Evolutionary conservation across 1,284 basidiomycete genomes (phyloP).

Genomic region (Prillingera fragicola): DNA sequence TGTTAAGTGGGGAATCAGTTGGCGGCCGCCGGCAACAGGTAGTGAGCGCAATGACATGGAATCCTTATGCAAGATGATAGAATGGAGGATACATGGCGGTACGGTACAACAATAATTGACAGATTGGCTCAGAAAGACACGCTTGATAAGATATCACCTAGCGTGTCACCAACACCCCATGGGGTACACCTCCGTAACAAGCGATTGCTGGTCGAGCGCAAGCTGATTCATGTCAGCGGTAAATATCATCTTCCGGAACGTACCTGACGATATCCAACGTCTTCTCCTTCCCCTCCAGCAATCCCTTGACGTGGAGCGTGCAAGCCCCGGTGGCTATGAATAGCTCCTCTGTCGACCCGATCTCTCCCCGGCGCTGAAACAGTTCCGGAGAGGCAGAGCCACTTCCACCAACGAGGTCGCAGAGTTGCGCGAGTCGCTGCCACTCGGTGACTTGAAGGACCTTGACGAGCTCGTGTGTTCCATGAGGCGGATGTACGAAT

Average conservation of each 20-base stretch:
- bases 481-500: neutral
- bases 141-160: slow-evolving; percentile 5
- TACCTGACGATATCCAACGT: slow-evolving; percentile 10
- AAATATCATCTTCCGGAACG: too few relatives aligned
- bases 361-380: too few relatives aligned
- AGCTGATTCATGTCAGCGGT: slow-evolving; percentile 1
- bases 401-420: too few relatives aligned
- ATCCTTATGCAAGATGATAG: too few relatives aligned
- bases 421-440: slow-evolving; percentile 1
- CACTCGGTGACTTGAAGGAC: slow-evolving; percentile 1
- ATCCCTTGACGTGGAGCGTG: neutral
- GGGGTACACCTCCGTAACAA: slow-evolving; percentile 7
- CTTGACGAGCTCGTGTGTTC: neutral
- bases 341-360: neutral
- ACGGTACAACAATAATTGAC: neutral
- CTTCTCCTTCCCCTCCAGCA: slow-evolving; percentile 6
- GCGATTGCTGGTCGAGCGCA: slow-evolving; percentile 9
- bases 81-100: neutral
- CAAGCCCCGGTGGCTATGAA: slow-evolving; percentile 1
- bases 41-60: too few relatives aligned
- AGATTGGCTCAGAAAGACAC: slow-evolving; percentile 6
- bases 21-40: too few relatives aligned
- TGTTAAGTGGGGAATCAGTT: too few relatives aligned
- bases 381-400: too few relatives aligned
- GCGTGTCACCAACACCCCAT: slow-evolving; percentile 9